Evolutionary conservation across 2,329 filamentous ascomycete genomes (phyloP).

Genomic region (Ceratocystis albifundus): DNA sequence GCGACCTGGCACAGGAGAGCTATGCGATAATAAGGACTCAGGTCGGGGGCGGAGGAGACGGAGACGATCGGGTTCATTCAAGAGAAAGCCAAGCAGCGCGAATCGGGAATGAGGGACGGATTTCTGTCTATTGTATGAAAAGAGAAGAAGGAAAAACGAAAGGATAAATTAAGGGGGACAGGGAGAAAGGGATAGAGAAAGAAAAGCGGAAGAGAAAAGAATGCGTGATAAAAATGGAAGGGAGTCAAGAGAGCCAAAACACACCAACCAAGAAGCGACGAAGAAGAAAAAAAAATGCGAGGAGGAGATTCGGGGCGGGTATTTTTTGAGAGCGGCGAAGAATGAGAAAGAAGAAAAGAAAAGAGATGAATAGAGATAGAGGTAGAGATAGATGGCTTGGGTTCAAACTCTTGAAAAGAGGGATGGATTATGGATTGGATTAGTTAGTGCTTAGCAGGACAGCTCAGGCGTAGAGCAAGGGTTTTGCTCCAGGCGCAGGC

Average conservation of each 20-base stretch:
- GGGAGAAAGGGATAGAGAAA: background rate
- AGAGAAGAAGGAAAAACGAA: background rate
- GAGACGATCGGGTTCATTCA: constrained; percentile 8
- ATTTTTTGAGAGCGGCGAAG: background rate
- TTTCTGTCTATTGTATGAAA: background rate
- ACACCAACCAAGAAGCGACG: constrained; percentile 6
- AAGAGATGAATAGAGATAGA: constrained; percentile 1
- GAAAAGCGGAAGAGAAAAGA: background rate
- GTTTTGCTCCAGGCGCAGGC: constrained; percentile 20
- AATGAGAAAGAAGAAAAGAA: constrained; percentile 6
- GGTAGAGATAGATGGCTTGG: constrained; percentile 2
- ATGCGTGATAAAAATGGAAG: constrained; percentile 1
- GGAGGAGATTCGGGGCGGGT: background rate
- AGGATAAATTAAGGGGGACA: constrained; percentile 8
- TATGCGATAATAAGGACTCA: background rate
- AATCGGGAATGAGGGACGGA: background rate
- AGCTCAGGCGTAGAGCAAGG: constrained; percentile 20
- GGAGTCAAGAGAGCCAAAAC: background rate
- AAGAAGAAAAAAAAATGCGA: background rate
- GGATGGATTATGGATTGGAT: constrained; percentile 2
- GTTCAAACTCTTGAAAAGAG: constrained; percentile 10
- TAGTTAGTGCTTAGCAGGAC: constrained; percentile 15
- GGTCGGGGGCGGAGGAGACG: background rate
- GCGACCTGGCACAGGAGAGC: background rate
- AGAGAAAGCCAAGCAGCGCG: background rate